Base-by-base conservation (phyloP, 805 yeast genomes). In the Candida adriatica region DNA sequence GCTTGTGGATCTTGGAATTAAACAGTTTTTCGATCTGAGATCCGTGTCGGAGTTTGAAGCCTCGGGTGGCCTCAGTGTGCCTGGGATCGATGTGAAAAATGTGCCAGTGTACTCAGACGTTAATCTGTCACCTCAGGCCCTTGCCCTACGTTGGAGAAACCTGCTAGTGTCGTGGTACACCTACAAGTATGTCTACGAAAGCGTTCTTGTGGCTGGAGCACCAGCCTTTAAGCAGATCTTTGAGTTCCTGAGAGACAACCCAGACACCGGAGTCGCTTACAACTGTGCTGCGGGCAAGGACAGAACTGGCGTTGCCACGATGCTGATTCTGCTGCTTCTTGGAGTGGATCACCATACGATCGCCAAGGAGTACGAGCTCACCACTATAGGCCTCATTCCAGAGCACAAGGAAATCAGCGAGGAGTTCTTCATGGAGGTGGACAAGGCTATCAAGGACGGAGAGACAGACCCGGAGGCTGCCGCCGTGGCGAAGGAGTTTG, bases 281-380 rank as follows among this genome's bases (percentile, higher is more conserved):
- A 90, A 83, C 50, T 85, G 94, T 56, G 73, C 88, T 4, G 90
- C 90, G 2, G 95, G 95, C 3, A 85, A 84, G 53, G 95, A 85
- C 51, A 68, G 94, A 26, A 84, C 95, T 0, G 95, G 94, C 0
- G 64, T 83, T 10, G 51, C 81, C 41, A 70, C 78, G 3, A 81
- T 85, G 75, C 53, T 85, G 38, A 60, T 84, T 5, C 61, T 84
- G 27, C 57, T 74, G 13, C 51, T 82, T 7, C 58, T 71, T 5
- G 88, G 83, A 0, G 83, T 84, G 4, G 85, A 79, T 38, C 62
- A 66, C 9, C 71, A 73, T 41, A 71, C 75, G 1, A 64, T 84
- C 23, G 75, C 85, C 1, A 68, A 75, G 41, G 95, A 85, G 48
- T 86, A 83, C 48, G 92, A 80, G 50, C 58, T 85, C 46, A 81